These are phyloP conservation scores for Herpetomonas samuelpessoai DNA, from an alignment of 208 protist species.

Conservation along the genomic window DNA sequence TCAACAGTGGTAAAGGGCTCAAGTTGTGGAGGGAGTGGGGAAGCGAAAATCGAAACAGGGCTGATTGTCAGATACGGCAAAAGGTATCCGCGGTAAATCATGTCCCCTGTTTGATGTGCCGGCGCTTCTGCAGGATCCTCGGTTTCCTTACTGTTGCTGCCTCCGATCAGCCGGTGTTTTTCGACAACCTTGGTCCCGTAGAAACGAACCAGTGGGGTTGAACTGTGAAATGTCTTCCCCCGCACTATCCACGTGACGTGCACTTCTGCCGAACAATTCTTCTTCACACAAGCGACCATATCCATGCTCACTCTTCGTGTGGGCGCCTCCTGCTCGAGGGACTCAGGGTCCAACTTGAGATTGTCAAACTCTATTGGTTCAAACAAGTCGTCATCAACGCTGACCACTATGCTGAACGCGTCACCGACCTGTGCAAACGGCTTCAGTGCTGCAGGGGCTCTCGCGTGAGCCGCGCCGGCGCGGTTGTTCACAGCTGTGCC, in stretches of 20 bases:
- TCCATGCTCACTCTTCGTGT: slow-evolving; percentile 13
- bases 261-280: slow-evolving; percentile 22
- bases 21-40: slow-evolving; percentile 42
- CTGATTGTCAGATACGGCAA: slow-evolving; percentile 64
- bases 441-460: no score
- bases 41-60: slow-evolving; percentile 69
- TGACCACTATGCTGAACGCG: slow-evolving; percentile 18
- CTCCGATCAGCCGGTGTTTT: slow-evolving; percentile 15
- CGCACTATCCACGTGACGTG: slow-evolving; percentile 22
- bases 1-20: slow-evolving; percentile 37
- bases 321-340: not conserved
- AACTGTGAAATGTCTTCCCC: slow-evolving; percentile 23
- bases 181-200: slow-evolving; percentile 24
- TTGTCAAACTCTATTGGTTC: slow-evolving; percentile 18
- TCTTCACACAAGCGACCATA: slow-evolving; percentile 10
- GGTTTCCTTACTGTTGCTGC: not conserved
- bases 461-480: no score
- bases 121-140: not conserved
- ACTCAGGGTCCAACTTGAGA: slow-evolving; percentile 8
- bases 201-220: slow-evolving; percentile 27
- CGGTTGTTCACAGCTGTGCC: no score
- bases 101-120: not conserved
- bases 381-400: slow-evolving; percentile 14
- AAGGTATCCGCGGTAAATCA: slow-evolving; percentile 44
- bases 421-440: slow-evolving; percentile 22